A percentile compares a stretch with the other conserved stretches of the same genome.
These are phyloP conservation scores for Fomes fomentarius DNA, from an alignment of 1,284 basidiomycete genomes.

Conservation along the genomic window DNA sequence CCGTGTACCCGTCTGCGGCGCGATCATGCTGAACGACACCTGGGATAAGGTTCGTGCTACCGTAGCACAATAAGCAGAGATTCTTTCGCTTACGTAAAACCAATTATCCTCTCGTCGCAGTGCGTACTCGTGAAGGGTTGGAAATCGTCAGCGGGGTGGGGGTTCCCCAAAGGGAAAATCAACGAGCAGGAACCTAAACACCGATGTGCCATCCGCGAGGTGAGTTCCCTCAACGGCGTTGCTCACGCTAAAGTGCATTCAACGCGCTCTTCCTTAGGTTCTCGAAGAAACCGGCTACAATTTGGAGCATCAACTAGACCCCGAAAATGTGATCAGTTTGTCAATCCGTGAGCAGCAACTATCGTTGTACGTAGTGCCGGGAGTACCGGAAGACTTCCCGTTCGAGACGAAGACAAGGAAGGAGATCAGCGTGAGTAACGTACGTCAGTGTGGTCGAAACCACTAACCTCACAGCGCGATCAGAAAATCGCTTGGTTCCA, in stretches of 20 bases:
- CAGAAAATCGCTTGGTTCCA: conserved; percentile 98
- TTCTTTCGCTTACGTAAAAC: conserved; percentile 20
- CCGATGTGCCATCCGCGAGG: conserved; percentile 90
- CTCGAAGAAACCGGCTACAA: conserved; percentile 95
- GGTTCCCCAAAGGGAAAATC: conserved; percentile 99
- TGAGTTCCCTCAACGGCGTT: conserved; percentile 38
- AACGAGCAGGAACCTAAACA: conserved; percentile 89
- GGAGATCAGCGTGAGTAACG: conserved; percentile 93
- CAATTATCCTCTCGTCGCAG: conserved; percentile 42
- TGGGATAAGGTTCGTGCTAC: conserved; percentile 83
- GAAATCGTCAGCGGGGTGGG: conserved; percentile 97
- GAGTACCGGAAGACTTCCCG: conserved; percentile 86
- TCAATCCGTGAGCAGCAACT: conserved; percentile 90
- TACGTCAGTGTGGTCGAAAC: conserved; percentile 3
- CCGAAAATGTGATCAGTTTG: conserved; percentile 80
- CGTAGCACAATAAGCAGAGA: neutral
- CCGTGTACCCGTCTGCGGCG: conserved; percentile 97
- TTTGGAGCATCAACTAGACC: conserved; percentile 69
- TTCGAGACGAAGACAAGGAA: conserved; percentile 96
- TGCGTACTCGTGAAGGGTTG: conserved; percentile 96
- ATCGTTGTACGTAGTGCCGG: conserved; percentile 90
- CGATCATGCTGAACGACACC: conserved; percentile 89
- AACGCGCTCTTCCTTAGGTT: conserved; percentile 56
- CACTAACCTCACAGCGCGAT: conserved; percentile 11
- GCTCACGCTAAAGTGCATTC: neutral